Evolutionary conservation across 345 rosid genomes (phyloP), one percentile per base, ranked within the genome.

Genomic region (Gossypium rotundifolium): DNA sequence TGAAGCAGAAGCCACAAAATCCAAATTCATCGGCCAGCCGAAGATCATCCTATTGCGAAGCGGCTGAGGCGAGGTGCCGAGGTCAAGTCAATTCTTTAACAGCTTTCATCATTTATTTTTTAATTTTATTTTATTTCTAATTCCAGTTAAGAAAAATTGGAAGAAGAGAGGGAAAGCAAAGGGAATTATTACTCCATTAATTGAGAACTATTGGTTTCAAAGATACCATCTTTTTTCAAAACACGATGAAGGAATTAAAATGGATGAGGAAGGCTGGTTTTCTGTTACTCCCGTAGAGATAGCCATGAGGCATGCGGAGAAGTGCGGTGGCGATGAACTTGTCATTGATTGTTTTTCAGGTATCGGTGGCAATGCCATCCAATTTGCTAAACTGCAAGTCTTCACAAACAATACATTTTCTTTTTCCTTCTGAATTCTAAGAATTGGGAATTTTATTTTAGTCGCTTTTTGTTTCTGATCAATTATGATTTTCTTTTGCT

Each of bases 231-330:
- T 87, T 7, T 84, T 87, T 81, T 84, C 86, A 0, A 81, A 74
- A 73, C 84, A 72, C 9, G 88, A 84, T 5, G 48, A 81, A 77
- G 90, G 90, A 11, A 79, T 87, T 40, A 6, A 51, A 63, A 74
- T 84, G 81, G 88, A 84, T 12, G 90, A 87, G 77, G 88, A 84
- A 78, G 88, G 88, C 13, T 84, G 85, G 86, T 87, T 76, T 65
- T 83, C 86, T 0, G 85, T 87, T 3, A 83, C 90, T 11, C 88
- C 88, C 0, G 86, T 84, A 78, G 83, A 72, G 63, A 84, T 87
- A 22, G 85, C 90, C 25, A 70, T 76, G 29, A 71, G 59, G 55
- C 88, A 87, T 40, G 88, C 85, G 2, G 74, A 81, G 71, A 83
- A 74, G 74, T 87, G 86, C 57, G 49, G 80, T 65, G 79, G 79